Base-by-base conservation (phyloP, 495 filamentous ascomycete species). In the Lophium mytilinum region DNA sequence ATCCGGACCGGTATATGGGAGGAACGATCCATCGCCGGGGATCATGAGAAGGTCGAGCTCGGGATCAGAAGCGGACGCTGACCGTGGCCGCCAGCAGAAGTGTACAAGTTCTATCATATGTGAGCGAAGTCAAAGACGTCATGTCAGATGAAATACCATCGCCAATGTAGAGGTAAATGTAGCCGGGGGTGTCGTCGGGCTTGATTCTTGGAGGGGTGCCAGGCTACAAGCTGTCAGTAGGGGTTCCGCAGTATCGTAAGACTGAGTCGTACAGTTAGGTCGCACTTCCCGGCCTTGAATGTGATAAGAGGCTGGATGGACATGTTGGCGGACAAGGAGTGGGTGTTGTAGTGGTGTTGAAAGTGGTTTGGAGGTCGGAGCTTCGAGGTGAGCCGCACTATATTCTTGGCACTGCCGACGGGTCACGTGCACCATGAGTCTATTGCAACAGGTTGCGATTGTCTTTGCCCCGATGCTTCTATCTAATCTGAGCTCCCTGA, bases 271-370 rank as follows among this genome's bases (percentile, higher is more conserved):
- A 97, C 91, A 73, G 89, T 81, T 49, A 94, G 68, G 18, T 90
- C 83, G 74, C 94, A 99, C 71, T 80, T 82, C 69, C 94, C 94
- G 61, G 91, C 94, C 79, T 95, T 97, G 79, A 99, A 96, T 4
- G 90, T 94, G 68, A 99, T 90, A 65, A 96, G 80, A 33, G 90
- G 91, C 39, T 63, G 47, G 19, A 66, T 83, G 53, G 89, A 88
- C 90, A 94, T 94, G 43, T 39, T 55, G 53, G 58, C 17, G 21
- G 5, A 24, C 17, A 6, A 30, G 33, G 8, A 30, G 6, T 76
- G 24, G 24, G 2, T 30, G 24, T 30, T 30, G 24, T 30, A 3
- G 24, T 30, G 24, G 24, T 30, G 24, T 2, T 30, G 2, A 6
- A 30, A 30, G 24, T 30, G 24, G 6, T 2, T 30, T 30, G 3